phyloP scores from a whole-genome alignment of 257 asterid genomes.

The Scutellaria minor region DNA sequence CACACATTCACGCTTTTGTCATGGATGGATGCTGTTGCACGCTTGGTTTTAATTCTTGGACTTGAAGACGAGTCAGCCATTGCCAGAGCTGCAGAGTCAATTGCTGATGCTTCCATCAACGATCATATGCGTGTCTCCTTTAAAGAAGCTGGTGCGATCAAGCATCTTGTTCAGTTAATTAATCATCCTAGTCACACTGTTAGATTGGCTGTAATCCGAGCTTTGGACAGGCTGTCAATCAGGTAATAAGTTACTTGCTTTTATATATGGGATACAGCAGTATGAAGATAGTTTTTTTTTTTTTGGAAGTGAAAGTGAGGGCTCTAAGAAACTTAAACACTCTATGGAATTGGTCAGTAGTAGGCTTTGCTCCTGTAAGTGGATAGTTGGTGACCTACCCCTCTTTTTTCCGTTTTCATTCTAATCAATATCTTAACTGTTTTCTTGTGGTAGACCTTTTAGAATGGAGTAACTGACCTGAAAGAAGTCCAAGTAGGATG shows the following conservation, averaged over 20 bases:
- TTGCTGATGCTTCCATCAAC: slow-evolving; percentile 77
- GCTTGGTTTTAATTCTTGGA: slow-evolving; percentile 84
- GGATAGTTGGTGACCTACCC: not conserved
- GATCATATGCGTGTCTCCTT: slow-evolving; percentile 75
- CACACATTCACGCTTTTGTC: slow-evolving; percentile 71
- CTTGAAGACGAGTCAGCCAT: slow-evolving; percentile 83
- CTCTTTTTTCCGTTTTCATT: not conserved
- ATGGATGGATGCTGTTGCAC: slow-evolving; percentile 78
- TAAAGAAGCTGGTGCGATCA: slow-evolving; percentile 81
- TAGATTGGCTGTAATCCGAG: slow-evolving; percentile 59
- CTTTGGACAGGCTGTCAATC: slow-evolving; percentile 79
- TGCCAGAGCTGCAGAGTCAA: slow-evolving; percentile 73
- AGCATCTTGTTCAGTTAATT: slow-evolving; percentile 63
- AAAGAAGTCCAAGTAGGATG: not conserved
- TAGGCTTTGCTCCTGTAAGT: not conserved
- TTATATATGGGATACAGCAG: slow-evolving; percentile 21
- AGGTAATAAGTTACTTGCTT: slow-evolving; percentile 50
- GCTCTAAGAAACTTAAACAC: not conserved
- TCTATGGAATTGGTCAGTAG: not conserved
- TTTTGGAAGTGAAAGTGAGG: not conserved
- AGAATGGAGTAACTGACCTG: not conserved
- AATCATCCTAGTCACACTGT: slow-evolving; percentile 63
- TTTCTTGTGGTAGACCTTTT: not conserved
- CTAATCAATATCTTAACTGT: not conserved
- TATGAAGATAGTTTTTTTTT: not conserved